Evolutionary conservation across 129 eudicot species (phyloP).

Genomic region (Oenanthe sinensis): DNA sequence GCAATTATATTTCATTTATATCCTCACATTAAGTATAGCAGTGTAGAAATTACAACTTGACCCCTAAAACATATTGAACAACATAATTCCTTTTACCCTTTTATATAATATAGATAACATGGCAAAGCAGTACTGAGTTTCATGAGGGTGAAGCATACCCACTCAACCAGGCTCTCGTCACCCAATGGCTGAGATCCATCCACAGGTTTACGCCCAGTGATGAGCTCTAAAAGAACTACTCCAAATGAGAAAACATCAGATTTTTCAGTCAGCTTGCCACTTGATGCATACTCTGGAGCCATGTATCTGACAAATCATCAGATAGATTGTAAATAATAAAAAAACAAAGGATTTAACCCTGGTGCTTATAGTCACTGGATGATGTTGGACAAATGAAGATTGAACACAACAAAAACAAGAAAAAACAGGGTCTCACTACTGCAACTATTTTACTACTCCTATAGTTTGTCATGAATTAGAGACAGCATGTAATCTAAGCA

Average conservation of each 20-base stretch:
- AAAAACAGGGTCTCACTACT: neutral
- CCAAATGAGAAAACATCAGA: constrained; percentile 87
- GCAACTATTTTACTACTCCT: neutral
- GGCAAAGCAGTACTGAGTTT: neutral
- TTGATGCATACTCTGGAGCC: constrained; percentile 97
- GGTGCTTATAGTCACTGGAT: neutral
- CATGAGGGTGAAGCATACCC: constrained; percentile 42
- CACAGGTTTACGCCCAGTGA: constrained; percentile 91
- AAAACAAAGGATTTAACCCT: neutral
- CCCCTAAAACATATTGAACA: neutral
- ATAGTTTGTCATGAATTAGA: neutral
- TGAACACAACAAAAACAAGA: neutral
- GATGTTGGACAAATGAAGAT: neutral
- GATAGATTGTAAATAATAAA: neutral
- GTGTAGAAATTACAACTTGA: no score
- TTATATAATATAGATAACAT: neutral
- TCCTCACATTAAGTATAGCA: no score
- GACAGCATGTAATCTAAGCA: neutral
- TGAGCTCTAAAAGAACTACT: constrained; percentile 76
- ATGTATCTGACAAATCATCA: constrained; percentile 49
- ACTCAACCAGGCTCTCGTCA: constrained; percentile 83
- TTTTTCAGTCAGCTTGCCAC: constrained; percentile 86
- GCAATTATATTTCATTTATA: neutral
- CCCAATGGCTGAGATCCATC: constrained; percentile 79
- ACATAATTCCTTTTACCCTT: neutral